Evolutionary conservation across 2,329 filamentous ascomycete genomes (phyloP).

Genomic region (Fusarium poae): DNA sequence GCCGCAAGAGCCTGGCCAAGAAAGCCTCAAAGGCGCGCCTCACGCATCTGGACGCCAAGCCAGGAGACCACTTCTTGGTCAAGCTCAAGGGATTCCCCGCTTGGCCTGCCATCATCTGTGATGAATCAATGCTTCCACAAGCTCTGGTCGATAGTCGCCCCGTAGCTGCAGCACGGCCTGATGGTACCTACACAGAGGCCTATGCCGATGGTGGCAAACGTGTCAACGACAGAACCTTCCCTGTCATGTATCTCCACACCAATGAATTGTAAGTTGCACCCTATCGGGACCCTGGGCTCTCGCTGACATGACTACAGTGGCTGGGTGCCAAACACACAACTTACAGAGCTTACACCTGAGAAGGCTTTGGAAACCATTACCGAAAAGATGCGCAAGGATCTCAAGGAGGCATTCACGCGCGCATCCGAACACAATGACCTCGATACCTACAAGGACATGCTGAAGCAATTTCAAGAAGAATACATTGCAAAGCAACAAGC

Average conservation of each 20-base stretch:
- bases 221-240: constrained; percentile 85
- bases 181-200: constrained; percentile 89
- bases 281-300: not conserved
- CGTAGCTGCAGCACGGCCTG: constrained; percentile 82
- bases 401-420: constrained; percentile 83
- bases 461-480: constrained; percentile 77
- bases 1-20: constrained; percentile 84
- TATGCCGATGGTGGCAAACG: constrained; percentile 91
- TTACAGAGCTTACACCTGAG: constrained; percentile 81
- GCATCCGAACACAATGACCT: constrained; percentile 83
- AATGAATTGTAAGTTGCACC: constrained; percentile 90
- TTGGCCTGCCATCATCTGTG: constrained; percentile 94
- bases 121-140: constrained; percentile 92
- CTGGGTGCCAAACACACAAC: constrained; percentile 88
- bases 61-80: constrained; percentile 92
- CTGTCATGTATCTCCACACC: constrained; percentile 93
- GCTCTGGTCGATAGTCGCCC: constrained; percentile 82
- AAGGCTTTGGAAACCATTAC: constrained; percentile 76
- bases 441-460: constrained; percentile 84
- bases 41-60: constrained; percentile 82
- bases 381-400: constrained; percentile 83
- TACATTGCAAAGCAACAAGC: constrained; percentile 63
- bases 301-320: constrained; percentile 68
- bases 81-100: constrained; percentile 94
- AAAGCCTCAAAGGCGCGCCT: constrained; percentile 83